These are phyloP conservation scores for Cutaneotrichosporon cavernicola DNA, from an alignment of 1,284 basidiomycete genomes.

Conservation along the genomic window DNA sequence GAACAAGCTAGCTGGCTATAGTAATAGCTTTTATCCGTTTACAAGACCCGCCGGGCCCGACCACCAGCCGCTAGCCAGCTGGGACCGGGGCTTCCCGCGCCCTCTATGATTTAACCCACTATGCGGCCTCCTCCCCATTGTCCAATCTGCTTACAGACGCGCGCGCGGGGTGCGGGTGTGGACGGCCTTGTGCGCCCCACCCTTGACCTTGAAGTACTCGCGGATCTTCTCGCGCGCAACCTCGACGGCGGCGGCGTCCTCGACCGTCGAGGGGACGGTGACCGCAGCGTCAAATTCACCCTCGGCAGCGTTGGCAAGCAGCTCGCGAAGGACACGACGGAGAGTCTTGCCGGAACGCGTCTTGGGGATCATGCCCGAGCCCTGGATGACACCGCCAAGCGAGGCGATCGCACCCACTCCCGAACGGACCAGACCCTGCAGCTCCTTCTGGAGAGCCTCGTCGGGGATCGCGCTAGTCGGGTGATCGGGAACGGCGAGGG, in stretches of 20 bases:
- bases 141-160: background rate
- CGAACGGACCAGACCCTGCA: slow-evolving; percentile 88
- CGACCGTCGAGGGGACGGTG: slow-evolving; percentile 25
- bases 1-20: slow-evolving; percentile 1
- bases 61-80: too few species aligned
- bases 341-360: slow-evolving; percentile 91
- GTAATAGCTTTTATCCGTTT: slow-evolving; percentile 4
- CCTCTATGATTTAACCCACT: too few species aligned
- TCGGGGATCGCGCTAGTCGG: slow-evolving; percentile 60
- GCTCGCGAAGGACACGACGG: slow-evolving; percentile 68
- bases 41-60: background rate
- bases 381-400: slow-evolving; percentile 80
- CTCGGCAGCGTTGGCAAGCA: slow-evolving; percentile 27
- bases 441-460: slow-evolving; percentile 63
- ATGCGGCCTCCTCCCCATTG: background rate
- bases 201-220: slow-evolving; percentile 25
- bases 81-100: too few species aligned
- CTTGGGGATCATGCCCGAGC: slow-evolving; percentile 78
- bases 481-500: slow-evolving; percentile 41
- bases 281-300: slow-evolving; percentile 24
- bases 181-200: slow-evolving; percentile 22
- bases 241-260: slow-evolving; percentile 24
- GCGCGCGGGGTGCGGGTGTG: slow-evolving; percentile 16
- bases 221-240: slow-evolving; percentile 24
- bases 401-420: slow-evolving; percentile 89